Evolutionary conservation across 805 yeast species (phyloP).

Genomic region (Jamesozyma lodderae): DNA sequence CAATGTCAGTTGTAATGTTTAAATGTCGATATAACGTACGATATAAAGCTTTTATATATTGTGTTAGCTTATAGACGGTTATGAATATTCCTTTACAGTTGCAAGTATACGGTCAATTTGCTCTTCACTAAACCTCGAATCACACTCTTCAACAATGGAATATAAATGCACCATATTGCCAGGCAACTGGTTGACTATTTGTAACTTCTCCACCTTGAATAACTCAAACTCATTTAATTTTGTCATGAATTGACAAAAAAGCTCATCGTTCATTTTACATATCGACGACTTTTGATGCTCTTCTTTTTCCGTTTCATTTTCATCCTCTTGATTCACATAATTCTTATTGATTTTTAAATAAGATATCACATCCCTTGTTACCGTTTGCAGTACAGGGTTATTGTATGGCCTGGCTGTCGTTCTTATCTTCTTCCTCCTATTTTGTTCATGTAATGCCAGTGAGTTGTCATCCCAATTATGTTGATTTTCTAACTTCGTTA

Average conservation of each 20-base stretch:
- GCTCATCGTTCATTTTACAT: conserved; percentile 22
- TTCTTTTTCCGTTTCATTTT: conserved; percentile 7
- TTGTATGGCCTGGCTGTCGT: conserved; percentile 24
- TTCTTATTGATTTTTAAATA: conserved; percentile 20
- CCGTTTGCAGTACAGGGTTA: conserved; percentile 30
- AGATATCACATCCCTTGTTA: conserved; percentile 29
- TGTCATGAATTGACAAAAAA: conserved; percentile 25
- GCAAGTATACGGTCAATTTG: conserved; percentile 51
- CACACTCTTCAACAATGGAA: conserved; percentile 86
- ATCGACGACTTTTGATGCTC: conserved; percentile 17
- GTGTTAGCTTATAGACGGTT: background rate
- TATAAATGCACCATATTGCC: conserved; percentile 68
- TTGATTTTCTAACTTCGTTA: conserved; percentile 35
- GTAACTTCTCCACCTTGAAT: conserved; percentile 77
- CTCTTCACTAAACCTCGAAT: conserved; percentile 66
- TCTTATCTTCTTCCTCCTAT: conserved; percentile 20
- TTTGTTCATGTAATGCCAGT: conserved; percentile 9
- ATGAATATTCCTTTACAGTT: conserved; percentile 36
- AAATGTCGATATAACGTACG: background rate
- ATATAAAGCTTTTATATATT: background rate
- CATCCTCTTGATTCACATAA: conserved; percentile 14
- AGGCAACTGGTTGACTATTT: conserved; percentile 75
- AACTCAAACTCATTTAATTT: conserved; percentile 38
- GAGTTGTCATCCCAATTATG: conserved; percentile 30
- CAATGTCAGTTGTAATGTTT: background rate